These are phyloP conservation scores for Dipodascopsis uninucleata DNA, from an alignment of 805 yeast genomes.

Conservation along the genomic window DNA sequence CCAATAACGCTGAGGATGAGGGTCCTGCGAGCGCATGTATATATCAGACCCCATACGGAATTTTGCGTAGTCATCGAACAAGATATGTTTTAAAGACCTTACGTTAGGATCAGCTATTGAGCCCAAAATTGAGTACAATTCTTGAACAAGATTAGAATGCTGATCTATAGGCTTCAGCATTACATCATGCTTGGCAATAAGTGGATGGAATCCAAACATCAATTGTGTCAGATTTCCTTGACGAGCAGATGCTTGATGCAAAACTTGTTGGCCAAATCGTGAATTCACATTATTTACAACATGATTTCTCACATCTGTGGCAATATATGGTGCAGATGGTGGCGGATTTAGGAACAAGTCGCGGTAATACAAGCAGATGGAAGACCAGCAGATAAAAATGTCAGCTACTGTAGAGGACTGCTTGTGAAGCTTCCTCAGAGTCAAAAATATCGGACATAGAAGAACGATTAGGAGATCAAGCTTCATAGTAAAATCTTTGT, in stretches of 20 bases:
- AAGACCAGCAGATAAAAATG: conserved; percentile 20
- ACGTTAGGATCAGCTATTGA: background rate
- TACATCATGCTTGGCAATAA: conserved; percentile 21
- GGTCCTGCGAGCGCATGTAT: conserved; percentile 12
- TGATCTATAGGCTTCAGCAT: conserved; percentile 20
- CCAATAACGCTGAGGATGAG: conserved; percentile 14
- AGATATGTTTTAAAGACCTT: conserved; percentile 4
- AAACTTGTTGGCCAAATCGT: conserved; percentile 20
- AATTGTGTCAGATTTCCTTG: conserved; percentile 19
- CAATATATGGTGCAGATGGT: conserved; percentile 4
- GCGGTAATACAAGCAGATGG: conserved; percentile 17
- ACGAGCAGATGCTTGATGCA: conserved; percentile 11
- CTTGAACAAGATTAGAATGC: conserved; percentile 22
- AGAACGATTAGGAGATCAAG: conserved; percentile 15
- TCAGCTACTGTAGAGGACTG: conserved; percentile 19
- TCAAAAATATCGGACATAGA: conserved; percentile 17
- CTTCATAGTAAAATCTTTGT: conserved; percentile 17
- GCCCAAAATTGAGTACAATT: conserved; percentile 11
- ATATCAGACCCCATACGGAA: conserved; percentile 18
- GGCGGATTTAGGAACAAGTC: conserved; percentile 7
- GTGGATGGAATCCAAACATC: conserved; percentile 22
- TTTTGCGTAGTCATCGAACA: conserved; percentile 21
- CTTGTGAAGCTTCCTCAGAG: conserved; percentile 8
- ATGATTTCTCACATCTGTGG: conserved; percentile 6
- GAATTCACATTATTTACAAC: conserved; percentile 6